Evolutionary conservation across 2,329 filamentous ascomycete genomes (phyloP).

Genomic region (Venturia asperata): DNA sequence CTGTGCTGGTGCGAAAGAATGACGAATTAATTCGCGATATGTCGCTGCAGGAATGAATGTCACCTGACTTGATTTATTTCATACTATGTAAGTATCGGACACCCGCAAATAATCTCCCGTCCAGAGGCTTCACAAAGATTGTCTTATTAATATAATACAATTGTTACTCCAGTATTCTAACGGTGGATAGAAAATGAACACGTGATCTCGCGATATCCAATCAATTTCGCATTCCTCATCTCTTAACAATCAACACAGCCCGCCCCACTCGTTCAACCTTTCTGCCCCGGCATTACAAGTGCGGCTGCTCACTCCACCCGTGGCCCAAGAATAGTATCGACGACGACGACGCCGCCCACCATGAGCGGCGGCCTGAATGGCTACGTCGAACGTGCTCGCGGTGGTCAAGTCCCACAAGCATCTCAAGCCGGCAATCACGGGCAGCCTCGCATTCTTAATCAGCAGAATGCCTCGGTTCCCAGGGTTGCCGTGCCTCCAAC

Average conservation of each 20-base stretch:
- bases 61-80: too few species aligned
- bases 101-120: too few species aligned
- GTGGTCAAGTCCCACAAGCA: background rate
- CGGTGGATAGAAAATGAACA: background rate
- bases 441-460: background rate
- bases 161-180: too few species aligned
- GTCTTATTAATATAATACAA: too few species aligned
- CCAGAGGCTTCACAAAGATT: too few species aligned
- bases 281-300: background rate
- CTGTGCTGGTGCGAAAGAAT: background rate
- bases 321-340: background rate
- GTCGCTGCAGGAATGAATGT: too few species aligned
- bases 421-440: background rate
- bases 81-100: too few species aligned
- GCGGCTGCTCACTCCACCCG: background rate
- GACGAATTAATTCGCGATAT: too few species aligned
- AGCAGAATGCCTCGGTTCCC: background rate
- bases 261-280: background rate
- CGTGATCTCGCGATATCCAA: background rate
- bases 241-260: background rate
- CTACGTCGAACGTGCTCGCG: background rate
- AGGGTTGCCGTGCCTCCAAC: background rate
- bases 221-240: background rate
- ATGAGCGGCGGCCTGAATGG: background rate
- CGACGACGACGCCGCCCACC: background rate